phyloP scores from a whole-genome alignment of 2,329 filamentous ascomycete species.

The Coniochaeta ligniaria region DNA sequence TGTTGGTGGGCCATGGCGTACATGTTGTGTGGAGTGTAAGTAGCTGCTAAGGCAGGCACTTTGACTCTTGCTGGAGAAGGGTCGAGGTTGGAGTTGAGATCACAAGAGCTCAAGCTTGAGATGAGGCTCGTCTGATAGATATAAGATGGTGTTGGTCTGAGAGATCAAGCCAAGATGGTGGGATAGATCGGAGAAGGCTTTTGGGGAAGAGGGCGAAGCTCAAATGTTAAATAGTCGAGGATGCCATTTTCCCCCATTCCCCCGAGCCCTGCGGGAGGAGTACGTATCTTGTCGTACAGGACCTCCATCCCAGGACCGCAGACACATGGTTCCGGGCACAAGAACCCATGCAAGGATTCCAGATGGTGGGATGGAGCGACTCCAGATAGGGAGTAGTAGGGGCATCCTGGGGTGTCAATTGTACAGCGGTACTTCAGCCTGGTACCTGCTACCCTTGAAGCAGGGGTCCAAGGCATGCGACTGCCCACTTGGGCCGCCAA shows the following conservation, averaged over 20 bases:
- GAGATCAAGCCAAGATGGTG: constrained; percentile 2
- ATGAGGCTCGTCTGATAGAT: not conserved
- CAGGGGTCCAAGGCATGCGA: not conserved
- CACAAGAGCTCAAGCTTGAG: not conserved
- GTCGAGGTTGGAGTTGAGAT: not conserved
- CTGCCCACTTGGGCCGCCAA: not conserved
- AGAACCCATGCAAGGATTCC: not conserved
- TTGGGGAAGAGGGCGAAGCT: constrained; percentile 3
- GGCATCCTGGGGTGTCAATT: not conserved
- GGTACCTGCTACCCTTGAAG: not conserved
- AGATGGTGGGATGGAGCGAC: not conserved
- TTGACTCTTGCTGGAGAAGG: not conserved
- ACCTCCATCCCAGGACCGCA: not conserved
- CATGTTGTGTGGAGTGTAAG: constrained; percentile 20
- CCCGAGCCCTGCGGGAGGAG: not conserved
- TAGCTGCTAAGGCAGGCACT: not conserved
- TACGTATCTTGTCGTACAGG: not conserved
- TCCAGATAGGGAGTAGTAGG: not conserved
- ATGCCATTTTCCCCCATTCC: constrained; percentile 1
- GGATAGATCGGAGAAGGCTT: constrained; percentile 4
- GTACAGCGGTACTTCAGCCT: not conserved
- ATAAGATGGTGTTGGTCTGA: not conserved
- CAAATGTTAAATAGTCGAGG: constrained; percentile 4
- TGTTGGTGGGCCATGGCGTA: constrained; percentile 34
- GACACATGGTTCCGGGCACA: not conserved